Evolutionary conservation across 805 yeast species (phyloP), one percentile per base, ranked within the genome.

Genomic region (Millerozyma miso): DNA sequence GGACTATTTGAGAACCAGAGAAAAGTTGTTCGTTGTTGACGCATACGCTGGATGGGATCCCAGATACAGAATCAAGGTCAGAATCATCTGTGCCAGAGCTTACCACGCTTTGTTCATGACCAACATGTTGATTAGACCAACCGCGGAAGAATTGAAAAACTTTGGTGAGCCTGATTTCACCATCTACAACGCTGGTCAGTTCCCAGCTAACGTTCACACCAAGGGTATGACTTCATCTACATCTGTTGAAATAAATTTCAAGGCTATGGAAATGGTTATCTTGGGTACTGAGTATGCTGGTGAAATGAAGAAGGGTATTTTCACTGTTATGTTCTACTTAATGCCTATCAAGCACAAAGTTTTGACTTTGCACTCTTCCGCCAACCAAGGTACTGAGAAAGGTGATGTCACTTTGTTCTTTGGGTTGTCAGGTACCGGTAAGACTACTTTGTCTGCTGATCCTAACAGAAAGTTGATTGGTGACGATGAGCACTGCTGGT

Each of bases 41-140:
- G 98, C 98, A 10, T 91, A 68, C 64, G 99, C 98, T 38, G 99
- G 99, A 53, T 91, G 99, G 99, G 99, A 91, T 67, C 97, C 97
- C 61, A 83, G 88, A 61, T 91, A 91, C 81, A 81, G 98, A 73
- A 80, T 90, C 66, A 91, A 91, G 76, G 95, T 90, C 46, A 81
- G 98, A 71, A 83, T 90, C 51, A 91, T 90, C 43, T 90, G 97
- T 74, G 97, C 98, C 47, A 83, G 99, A 68, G 98, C 99, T 43
- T 91, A 91, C 77, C 99, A 91, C 63, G 98, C 98, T 16, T 73
- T 91, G 56, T 91, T 91, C 76, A 91, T 91, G 99, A 85, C 95
- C 61, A 91, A 91, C 67, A 91, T 91, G 99, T 75, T 91, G 72
- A 93, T 91, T 67, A 83, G 89, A 68, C 99, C 99, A 53, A 84